phyloP scores from a whole-genome alignment of 169 alveolate genomes.

The Plasmodium billcollinsi region DNA sequence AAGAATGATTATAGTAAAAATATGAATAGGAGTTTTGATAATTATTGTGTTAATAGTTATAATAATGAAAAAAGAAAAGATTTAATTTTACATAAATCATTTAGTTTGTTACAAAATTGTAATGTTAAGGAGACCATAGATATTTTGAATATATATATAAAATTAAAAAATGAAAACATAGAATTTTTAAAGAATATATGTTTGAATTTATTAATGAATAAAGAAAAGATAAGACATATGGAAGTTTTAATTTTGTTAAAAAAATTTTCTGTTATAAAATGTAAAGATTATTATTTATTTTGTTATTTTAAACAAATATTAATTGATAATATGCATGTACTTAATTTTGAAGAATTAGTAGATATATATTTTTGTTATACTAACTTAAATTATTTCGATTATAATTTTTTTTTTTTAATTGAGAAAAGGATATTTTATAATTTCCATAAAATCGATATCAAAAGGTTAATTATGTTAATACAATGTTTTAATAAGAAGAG shows the following conservation, averaged over 20 bases:
- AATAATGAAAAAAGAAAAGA: neutral
- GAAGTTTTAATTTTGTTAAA: constrained; percentile 50
- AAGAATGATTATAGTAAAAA: too few relatives aligned
- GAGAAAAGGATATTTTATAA: constrained; percentile 70
- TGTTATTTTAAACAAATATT: constrained; percentile 67
- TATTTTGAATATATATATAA: constrained; percentile 57
- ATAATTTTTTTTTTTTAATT: constrained; percentile 76
- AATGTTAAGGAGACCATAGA: constrained; percentile 51
- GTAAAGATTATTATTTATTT: constrained; percentile 76
- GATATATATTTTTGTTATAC: constrained; percentile 66
- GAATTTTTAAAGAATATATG: constrained; percentile 61
- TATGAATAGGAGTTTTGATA: too few relatives aligned
- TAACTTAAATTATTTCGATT: constrained; percentile 71
- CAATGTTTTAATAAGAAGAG: constrained; percentile 74
- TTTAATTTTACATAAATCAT: constrained; percentile 51
- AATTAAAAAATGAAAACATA: constrained; percentile 39
- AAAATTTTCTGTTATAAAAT: constrained; percentile 73
- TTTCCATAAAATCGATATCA: constrained; percentile 48
- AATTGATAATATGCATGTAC: constrained; percentile 49
- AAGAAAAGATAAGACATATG: constrained; percentile 60
- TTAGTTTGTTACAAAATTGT: constrained; percentile 12
- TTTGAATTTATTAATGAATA: constrained; percentile 58
- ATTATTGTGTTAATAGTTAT: too few relatives aligned
- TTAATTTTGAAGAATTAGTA: constrained; percentile 51
- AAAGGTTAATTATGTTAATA: constrained; percentile 43